Evolutionary conservation across 768 basidiomycete species (phyloP).

Genomic region (Chalciporus chontae): DNA sequence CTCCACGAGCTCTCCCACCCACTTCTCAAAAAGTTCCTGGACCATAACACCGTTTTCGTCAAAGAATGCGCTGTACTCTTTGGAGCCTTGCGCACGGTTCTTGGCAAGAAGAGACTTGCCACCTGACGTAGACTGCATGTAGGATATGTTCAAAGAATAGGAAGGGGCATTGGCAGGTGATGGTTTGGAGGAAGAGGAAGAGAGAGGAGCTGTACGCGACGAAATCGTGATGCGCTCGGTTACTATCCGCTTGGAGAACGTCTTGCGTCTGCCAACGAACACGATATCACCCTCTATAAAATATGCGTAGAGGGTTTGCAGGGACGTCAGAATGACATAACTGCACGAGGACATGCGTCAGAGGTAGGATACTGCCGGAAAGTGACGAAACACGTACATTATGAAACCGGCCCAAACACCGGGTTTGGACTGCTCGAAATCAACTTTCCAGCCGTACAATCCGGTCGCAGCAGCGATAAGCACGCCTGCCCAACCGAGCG

Average conservation of each 20-base stretch:
- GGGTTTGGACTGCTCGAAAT: constrained; percentile 87
- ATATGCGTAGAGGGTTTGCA: constrained; percentile 80
- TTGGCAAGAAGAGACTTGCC: constrained; percentile 83
- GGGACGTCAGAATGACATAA: constrained; percentile 67
- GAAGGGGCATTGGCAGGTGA: constrained; percentile 50
- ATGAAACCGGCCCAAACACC: constrained; percentile 77
- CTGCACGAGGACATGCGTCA: constrained; percentile 36
- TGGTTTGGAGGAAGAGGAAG: constrained; percentile 8
- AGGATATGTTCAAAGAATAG: constrained; percentile 65
- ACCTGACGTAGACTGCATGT: constrained; percentile 75
- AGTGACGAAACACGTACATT: constrained; percentile 47
- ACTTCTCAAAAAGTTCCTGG: constrained; percentile 68
- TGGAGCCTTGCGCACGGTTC: constrained; percentile 54
- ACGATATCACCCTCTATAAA: constrained; percentile 81
- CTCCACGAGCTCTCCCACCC: constrained; percentile 75
- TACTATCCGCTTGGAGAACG: constrained; percentile 88
- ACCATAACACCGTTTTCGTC: constrained; percentile 78
- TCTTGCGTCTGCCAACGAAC: constrained; percentile 88
- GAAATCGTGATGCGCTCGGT: constrained; percentile 84
- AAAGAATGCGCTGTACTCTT: constrained; percentile 72
- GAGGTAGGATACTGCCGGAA: constrained; percentile 4
- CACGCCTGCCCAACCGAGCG: constrained; percentile 82
- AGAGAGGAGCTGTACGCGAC: constrained; percentile 58
- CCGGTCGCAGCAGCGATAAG: constrained; percentile 79
- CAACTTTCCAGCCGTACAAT: constrained; percentile 80